Percentiles rank a stretch among this genome's conserved stretches.
phyloP scores from a whole-genome alignment of 257 asterid genomes.

The Forsythia viridissima region DNA sequence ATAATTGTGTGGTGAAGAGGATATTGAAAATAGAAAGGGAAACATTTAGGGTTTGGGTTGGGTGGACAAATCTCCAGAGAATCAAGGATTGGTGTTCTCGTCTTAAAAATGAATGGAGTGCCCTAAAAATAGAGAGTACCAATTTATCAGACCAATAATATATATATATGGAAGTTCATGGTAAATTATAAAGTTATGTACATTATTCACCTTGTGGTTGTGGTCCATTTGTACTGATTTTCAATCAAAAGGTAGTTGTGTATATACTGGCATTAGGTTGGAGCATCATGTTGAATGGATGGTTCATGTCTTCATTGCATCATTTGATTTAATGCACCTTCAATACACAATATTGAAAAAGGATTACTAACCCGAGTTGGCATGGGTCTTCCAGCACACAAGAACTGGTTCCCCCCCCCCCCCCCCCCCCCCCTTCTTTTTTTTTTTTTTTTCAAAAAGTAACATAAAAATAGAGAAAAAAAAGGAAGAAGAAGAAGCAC shows the following conservation, averaged over 20 bases:
- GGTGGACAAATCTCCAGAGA: neutral
- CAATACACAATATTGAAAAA: neutral
- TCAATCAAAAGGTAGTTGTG: neutral
- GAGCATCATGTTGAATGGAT: neutral
- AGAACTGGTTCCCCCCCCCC: no score
- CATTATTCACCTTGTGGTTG: neutral
- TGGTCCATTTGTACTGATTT: neutral
- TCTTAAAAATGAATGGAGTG: neutral
- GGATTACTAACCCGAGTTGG: neutral
- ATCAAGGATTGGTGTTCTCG: neutral
- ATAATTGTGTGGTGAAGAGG: neutral
- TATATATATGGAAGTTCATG: neutral
- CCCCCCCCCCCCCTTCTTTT: no score
- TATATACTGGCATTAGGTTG: neutral
- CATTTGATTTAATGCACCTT: no score
- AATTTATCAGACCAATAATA: neutral
- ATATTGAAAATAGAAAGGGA: neutral
- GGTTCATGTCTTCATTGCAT: neutral
- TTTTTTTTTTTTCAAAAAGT: no score
- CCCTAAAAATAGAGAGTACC: neutral
- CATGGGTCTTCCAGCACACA: neutral
- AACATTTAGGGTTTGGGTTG: neutral
- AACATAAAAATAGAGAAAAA: no score
- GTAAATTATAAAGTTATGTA: neutral
- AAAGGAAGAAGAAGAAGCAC: no score